These are phyloP conservation scores for Tolypocladium guangdongense DNA, from an alignment of 2,329 filamentous ascomycete species.

Conservation along the genomic window DNA sequence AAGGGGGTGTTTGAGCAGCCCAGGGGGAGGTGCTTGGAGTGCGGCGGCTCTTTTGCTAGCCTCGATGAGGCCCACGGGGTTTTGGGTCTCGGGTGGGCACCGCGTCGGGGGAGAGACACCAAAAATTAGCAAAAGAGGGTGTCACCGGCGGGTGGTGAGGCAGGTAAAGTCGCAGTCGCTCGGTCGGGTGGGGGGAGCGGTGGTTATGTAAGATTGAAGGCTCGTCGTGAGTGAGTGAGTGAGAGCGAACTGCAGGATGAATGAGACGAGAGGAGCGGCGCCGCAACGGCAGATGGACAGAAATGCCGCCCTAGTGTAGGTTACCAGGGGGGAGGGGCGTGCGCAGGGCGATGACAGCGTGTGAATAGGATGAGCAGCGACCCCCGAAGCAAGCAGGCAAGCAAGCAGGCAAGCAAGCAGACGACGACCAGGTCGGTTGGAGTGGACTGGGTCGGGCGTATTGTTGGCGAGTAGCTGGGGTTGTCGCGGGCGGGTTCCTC, in stretches of 20 bases:
- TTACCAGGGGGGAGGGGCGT: conserved; percentile 1
- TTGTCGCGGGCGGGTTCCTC: neutral
- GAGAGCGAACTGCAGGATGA: neutral
- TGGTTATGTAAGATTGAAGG: neutral
- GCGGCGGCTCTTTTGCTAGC: conserved; percentile 14
- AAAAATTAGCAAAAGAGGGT: neutral
- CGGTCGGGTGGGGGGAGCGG: neutral
- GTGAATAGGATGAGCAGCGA: neutral
- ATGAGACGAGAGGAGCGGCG: neutral
- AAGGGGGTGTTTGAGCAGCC: conserved; percentile 4
- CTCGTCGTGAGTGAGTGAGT: neutral
- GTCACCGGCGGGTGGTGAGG: neutral
- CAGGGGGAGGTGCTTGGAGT: conserved; percentile 10
- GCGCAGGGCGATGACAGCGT: neutral
- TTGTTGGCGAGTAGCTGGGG: neutral
- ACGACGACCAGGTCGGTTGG: neutral
- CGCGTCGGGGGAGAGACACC: neutral
- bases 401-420: neutral
- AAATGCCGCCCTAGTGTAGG: neutral
- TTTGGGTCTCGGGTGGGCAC: conserved; percentile 4
- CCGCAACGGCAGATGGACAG: conserved; percentile 2
- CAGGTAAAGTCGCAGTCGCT: neutral
- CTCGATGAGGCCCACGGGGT: conserved; percentile 8
- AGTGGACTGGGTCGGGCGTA: neutral
- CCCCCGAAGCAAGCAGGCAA: neutral